Evolutionary conservation across 179 eudicot species (phyloP).

Genomic region (Heliamphora pulchella): DNA sequence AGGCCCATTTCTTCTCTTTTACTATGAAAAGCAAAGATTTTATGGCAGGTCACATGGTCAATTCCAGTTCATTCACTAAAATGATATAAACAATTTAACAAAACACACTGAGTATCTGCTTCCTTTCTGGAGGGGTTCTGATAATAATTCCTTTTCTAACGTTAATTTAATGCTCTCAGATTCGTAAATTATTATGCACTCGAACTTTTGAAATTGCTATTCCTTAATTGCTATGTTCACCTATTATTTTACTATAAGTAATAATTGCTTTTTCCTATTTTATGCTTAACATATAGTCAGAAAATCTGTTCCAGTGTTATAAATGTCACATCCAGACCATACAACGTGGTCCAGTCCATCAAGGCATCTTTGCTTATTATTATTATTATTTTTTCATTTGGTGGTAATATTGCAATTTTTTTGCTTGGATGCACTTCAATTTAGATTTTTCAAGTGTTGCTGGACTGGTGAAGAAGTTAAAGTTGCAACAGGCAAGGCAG

Average conservation of each 20-base stretch:
- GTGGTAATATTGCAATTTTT: neutral
- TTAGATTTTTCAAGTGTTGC: conserved; percentile 22
- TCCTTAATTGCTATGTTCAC: neutral
- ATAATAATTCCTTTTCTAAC: no score
- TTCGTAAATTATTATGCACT: neutral
- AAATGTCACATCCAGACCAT: neutral
- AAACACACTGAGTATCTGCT: neutral
- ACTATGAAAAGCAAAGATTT: neutral
- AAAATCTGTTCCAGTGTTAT: neutral
- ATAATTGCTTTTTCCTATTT: neutral
- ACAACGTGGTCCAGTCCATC: neutral
- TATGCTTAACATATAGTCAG: neutral
- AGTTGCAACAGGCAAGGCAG: conserved; percentile 24
- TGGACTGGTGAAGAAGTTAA: conserved; percentile 32
- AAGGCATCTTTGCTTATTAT: neutral
- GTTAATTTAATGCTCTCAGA: no score
- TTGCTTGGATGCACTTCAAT: conserved; percentile 7
- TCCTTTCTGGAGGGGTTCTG: neutral
- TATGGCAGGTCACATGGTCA: neutral
- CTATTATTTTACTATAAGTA: neutral
- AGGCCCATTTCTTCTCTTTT: neutral
- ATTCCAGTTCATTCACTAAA: neutral
- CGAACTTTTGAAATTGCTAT: neutral
- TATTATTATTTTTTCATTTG: neutral
- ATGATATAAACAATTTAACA: neutral